Conservation (phyloP, 1,284 basidiomycete genomes). For the Pseudozyma pruni region DNA sequence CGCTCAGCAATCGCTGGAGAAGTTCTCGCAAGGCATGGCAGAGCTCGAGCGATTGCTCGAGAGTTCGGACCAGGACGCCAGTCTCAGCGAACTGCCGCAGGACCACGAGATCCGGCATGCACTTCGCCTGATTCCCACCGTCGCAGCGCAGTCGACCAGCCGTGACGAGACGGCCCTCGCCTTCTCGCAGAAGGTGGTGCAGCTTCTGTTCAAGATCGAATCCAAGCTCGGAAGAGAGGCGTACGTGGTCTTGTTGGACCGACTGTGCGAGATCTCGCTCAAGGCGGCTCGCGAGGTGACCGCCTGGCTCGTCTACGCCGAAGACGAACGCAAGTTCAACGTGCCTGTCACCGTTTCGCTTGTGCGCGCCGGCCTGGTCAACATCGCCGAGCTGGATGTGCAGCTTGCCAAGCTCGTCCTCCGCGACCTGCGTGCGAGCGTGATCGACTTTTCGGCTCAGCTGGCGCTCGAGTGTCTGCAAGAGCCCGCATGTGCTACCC, state of each 20-base stretch:
- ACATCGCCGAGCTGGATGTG: constrained; percentile 82
- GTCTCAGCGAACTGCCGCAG: constrained; percentile 70
- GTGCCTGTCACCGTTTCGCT: constrained; percentile 91
- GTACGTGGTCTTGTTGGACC: constrained; percentile 88
- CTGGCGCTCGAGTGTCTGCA: constrained; percentile 88
- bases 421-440: constrained; percentile 78
- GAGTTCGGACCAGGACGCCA: constrained; percentile 44
- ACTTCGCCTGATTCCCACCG: constrained; percentile 81
- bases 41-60: constrained; percentile 62
- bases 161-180: constrained; percentile 85
- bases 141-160: constrained; percentile 81
- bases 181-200: constrained; percentile 92
- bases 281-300: constrained; percentile 97
- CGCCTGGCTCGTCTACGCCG: constrained; percentile 94
- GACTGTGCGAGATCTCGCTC: constrained; percentile 86
- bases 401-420: constrained; percentile 87
- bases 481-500: constrained; percentile 77
- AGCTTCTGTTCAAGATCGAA: constrained; percentile 66
- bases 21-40: constrained; percentile 62
- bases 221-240: constrained; percentile 59
- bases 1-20: constrained; percentile 66
- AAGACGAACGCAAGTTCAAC: constrained; percentile 94
- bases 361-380: constrained; percentile 84
- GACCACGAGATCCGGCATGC: constrained; percentile 87
- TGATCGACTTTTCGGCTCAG: constrained; percentile 84